Evolutionary conservation across 1,139 yeast genomes (phyloP), one percentile per base, ranked within the genome.

Genomic region (Yamadazyma songkhlaensis): DNA sequence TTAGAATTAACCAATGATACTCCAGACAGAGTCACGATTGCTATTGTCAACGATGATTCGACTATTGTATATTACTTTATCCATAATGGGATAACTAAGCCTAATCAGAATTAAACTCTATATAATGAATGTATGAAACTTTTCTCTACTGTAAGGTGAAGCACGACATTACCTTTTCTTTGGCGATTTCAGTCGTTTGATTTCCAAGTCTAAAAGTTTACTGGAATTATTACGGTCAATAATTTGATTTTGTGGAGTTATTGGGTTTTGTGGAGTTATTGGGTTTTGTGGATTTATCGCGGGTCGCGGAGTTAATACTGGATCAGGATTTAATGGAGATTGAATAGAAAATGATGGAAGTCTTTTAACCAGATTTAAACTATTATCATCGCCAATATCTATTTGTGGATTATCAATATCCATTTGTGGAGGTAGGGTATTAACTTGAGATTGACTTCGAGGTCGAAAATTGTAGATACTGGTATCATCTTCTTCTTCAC

Each of bases 61-160:
- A 79, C 88, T 0, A 70, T 84, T 3, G 84, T 81, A 5, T 84
- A 81, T 50, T 83, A 83, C 51, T 72, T 78, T 48, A 69, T 81
- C 27, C 75, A 81, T 51, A 74, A 74, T 43, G 89, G 87, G 0
- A 62, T 82, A 12, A 74, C 71, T 8, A 75, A 72, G 52, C 89
- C 89, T 3, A 60, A 77, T 29, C 72, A 72, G 49, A 76, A 76
- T 48, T 77, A 49, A 11, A 12, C 27, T 29, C 31, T 29, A 29
- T 29, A 17, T 17, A 17, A 29, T 14, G 8, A 17, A 29, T 15
- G 32, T 11, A 6, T 29, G 14, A 17, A 17, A 4, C 20, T 17
- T 17, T 4, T 17, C 20, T 17, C 20, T 17, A 17, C n/a, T 17
- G 20, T 17, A 17, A 17, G 20, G 20, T 17, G 20, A 17, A 6